These are phyloP conservation scores for Hymenochaete sp. DNA, from an alignment of 1,284 basidiomycete genomes.

Conservation along the genomic window DNA sequence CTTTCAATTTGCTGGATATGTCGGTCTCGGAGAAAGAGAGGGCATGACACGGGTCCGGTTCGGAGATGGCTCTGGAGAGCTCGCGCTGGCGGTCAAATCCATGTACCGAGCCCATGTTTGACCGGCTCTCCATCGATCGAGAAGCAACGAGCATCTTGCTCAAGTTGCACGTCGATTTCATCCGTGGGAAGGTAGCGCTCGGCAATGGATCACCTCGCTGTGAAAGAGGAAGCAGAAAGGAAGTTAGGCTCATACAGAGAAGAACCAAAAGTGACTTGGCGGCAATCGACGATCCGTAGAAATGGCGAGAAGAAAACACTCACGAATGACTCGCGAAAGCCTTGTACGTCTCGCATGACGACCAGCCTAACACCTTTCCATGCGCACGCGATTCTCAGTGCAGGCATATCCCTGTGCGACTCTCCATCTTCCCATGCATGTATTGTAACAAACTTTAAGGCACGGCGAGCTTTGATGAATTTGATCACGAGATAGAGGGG, in stretches of 20 bases:
- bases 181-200: slow-evolving; percentile 20
- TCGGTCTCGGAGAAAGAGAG: too few relatives aligned
- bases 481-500: slow-evolving; percentile 45
- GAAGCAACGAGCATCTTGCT: slow-evolving; percentile 12
- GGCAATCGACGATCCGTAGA: slow-evolving; percentile 5
- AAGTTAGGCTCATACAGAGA: too few relatives aligned
- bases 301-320: slow-evolving; percentile 23
- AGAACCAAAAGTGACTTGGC: slow-evolving; percentile 4
- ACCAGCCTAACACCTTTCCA: slow-evolving; percentile 41
- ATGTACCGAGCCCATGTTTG: too few relatives aligned
- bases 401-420: slow-evolving; percentile 37
- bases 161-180: slow-evolving; percentile 12
- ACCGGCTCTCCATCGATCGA: too few relatives aligned
- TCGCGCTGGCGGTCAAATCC: too few relatives aligned
- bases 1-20: too few relatives aligned
- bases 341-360: slow-evolving; percentile 36
- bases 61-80: too few relatives aligned
- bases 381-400: slow-evolving; percentile 48
- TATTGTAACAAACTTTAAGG: slow-evolving; percentile 37
- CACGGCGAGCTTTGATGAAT: slow-evolving; percentile 32
- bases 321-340: slow-evolving; percentile 41
- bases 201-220: slow-evolving; percentile 31
- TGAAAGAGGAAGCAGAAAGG: slow-evolving; percentile 8
- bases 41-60: too few relatives aligned
- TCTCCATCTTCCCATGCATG: slow-evolving; percentile 40